A percentile compares a stretch with the other conserved stretches of the same genome.
These are phyloP conservation scores for Pseudogymnoascus sp. DNA, from an alignment of 2,329 filamentous ascomycete species.

Conservation along the genomic window DNA sequence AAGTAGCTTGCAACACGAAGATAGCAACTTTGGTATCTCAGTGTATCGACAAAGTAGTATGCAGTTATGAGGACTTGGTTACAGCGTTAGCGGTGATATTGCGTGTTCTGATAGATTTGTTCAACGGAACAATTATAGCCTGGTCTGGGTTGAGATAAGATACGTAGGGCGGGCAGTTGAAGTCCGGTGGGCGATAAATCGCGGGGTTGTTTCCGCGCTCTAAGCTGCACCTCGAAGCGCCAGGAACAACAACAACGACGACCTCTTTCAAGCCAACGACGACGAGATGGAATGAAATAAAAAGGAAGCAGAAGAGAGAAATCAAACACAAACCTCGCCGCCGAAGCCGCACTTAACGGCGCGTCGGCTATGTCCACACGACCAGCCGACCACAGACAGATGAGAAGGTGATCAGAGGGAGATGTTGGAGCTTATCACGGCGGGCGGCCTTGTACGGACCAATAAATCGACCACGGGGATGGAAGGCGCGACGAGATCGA, in stretches of 20 bases:
- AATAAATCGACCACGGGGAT: conserved; percentile 6
- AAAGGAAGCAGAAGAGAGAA: not conserved
- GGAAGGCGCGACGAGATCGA: not conserved
- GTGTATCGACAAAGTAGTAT: not conserved
- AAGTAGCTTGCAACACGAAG: not conserved
- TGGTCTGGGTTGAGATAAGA: conserved; percentile 7
- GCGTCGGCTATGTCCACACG: not conserved
- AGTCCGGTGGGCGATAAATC: not conserved
- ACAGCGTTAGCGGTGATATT: not conserved
- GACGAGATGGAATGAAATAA: not conserved
- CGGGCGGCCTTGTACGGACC: not conserved
- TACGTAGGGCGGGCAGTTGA: not conserved
- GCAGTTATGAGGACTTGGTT: not conserved
- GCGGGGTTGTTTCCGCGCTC: not conserved
- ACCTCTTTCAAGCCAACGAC: not conserved
- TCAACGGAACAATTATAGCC: not conserved
- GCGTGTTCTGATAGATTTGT: conserved; percentile 6
- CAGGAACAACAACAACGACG: not conserved
- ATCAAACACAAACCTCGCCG: not conserved
- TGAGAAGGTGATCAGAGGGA: conserved; percentile 1
- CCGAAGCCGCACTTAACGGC: not conserved
- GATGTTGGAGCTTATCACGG: not conserved
- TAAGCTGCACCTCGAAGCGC: not conserved
- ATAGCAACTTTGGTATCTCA: not conserved
- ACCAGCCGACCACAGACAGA: not conserved